phyloP scores from a whole-genome alignment of 495 filamentous ascomycete genomes.

The Xylaria venustula region DNA sequence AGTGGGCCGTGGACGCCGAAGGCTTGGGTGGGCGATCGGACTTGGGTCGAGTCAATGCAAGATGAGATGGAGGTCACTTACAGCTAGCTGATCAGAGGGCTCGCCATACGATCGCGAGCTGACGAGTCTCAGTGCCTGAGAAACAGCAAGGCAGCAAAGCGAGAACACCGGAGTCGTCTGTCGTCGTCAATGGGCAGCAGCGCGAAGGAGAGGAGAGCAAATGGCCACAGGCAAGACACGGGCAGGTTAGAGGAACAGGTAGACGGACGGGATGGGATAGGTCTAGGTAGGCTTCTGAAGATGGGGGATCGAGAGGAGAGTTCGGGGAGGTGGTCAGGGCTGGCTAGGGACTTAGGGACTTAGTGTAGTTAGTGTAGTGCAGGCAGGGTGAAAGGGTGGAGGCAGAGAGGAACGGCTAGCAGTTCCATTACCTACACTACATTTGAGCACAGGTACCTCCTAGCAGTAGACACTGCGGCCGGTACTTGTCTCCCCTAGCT shows the following conservation, averaged over 20 bases:
- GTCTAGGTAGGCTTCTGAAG: neutral
- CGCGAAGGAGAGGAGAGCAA: constrained; percentile 21
- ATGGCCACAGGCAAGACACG: constrained; percentile 17
- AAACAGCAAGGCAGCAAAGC: constrained; percentile 4
- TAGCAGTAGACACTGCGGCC: too few relatives aligned
- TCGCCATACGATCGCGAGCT: constrained; percentile 10
- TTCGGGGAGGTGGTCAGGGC: constrained; percentile 6
- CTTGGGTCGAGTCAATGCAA: neutral
- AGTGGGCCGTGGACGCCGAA: neutral
- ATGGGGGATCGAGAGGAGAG: constrained; percentile 9
- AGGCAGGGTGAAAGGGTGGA: constrained; percentile 8
- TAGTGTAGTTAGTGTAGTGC: neutral
- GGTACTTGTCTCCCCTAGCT: too few relatives aligned
- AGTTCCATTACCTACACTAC: neutral
- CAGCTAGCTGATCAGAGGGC: constrained; percentile 12
- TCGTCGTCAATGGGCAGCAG: constrained; percentile 10
- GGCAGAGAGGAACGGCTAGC: neutral
- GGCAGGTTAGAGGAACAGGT: neutral
- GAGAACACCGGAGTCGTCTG: neutral
- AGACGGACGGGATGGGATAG: neutral
- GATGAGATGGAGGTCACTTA: constrained; percentile 6
- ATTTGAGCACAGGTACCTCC: constrained; percentile 1
- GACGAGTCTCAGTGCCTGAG: constrained; percentile 10
- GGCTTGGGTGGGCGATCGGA: constrained; percentile 4
- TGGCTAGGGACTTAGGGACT: neutral